These are phyloP conservation scores for Crassisporium funariophilum DNA, from an alignment of 768 basidiomycete genomes.

Conservation along the genomic window DNA sequence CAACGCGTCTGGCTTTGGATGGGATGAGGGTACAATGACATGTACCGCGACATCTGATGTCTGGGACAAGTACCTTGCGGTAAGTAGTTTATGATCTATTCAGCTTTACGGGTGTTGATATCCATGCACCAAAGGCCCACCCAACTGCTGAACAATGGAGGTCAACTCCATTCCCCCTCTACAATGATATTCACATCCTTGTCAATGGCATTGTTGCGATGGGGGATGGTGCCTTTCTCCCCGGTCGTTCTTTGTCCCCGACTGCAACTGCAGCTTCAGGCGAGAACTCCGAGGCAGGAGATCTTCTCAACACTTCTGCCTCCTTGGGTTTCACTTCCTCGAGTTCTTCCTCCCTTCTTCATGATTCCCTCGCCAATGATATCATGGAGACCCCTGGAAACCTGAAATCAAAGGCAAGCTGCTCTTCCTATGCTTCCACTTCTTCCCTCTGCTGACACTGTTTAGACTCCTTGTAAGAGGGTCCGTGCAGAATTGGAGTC, in stretches of 20 bases:
- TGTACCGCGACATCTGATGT: background rate
- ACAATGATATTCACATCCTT: background rate
- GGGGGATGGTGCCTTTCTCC: background rate
- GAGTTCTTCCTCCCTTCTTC: background rate
- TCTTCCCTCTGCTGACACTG: background rate
- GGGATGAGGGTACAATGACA: background rate
- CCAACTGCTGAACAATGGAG: constrained; percentile 16
- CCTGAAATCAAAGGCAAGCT: background rate
- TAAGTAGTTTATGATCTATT: background rate
- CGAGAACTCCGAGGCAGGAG: background rate
- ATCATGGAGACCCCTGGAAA: background rate
- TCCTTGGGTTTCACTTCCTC: too few relatives aligned
- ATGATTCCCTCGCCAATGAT: background rate
- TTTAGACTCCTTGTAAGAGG: background rate
- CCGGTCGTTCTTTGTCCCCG: background rate
- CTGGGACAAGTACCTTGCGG: background rate
- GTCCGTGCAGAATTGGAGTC: background rate
- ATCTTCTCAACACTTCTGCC: background rate
- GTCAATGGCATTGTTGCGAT: background rate
- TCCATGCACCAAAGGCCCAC: constrained; percentile 5
- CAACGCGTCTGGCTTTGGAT: background rate
- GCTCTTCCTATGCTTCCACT: background rate
- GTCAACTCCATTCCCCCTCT: constrained; percentile 17
- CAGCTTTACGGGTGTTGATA: background rate
- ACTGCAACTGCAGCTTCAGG: background rate